phyloP scores from a whole-genome alignment of 371 early-diverging fungal species.

The Thermomucor indicae-seudaticae region DNA sequence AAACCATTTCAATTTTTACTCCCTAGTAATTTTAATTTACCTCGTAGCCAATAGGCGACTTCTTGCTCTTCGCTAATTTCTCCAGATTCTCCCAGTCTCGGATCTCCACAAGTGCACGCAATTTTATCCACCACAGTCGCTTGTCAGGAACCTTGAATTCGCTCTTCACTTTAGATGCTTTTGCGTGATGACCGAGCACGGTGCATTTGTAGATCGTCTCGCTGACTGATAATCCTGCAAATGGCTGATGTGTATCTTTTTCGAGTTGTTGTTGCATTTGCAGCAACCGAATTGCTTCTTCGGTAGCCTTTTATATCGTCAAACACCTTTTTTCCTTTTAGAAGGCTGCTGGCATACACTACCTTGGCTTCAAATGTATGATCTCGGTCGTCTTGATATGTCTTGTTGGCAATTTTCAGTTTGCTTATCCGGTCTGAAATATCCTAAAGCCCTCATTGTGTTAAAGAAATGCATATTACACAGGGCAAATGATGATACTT shows the following conservation, averaged over 20 bases:
- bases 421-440: slow-evolving; percentile 59
- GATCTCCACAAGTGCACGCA: slow-evolving; percentile 77
- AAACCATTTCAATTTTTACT: not conserved
- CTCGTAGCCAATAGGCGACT: slow-evolving; percentile 81
- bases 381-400: slow-evolving; percentile 73
- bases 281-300: slow-evolving; percentile 72
- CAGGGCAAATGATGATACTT: slow-evolving; percentile 3
- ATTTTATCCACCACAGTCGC: slow-evolving; percentile 82
- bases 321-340: slow-evolving; percentile 4
- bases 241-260: slow-evolving; percentile 61
- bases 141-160: slow-evolving; percentile 91
- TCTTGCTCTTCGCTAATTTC: slow-evolving; percentile 72
- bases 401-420: slow-evolving; percentile 63
- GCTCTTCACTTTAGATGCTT: slow-evolving; percentile 72
- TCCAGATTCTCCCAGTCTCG: slow-evolving; percentile 89
- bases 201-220: slow-evolving; percentile 86
- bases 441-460: slow-evolving; percentile 27
- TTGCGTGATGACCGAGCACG: slow-evolving; percentile 60
- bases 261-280: slow-evolving; percentile 73
- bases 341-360: slow-evolving; percentile 2
- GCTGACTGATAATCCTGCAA: slow-evolving; percentile 73
- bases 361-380: slow-evolving; percentile 74
- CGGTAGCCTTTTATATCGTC: slow-evolving; percentile 53
- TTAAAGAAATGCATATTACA: not conserved
- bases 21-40: slow-evolving; percentile 19